Percentiles rank a stretch among this genome's conserved stretches.
Conservation (phyloP, 2,329 filamentous ascomycete genomes). For the Sclerotinia trifoliorum region DNA sequence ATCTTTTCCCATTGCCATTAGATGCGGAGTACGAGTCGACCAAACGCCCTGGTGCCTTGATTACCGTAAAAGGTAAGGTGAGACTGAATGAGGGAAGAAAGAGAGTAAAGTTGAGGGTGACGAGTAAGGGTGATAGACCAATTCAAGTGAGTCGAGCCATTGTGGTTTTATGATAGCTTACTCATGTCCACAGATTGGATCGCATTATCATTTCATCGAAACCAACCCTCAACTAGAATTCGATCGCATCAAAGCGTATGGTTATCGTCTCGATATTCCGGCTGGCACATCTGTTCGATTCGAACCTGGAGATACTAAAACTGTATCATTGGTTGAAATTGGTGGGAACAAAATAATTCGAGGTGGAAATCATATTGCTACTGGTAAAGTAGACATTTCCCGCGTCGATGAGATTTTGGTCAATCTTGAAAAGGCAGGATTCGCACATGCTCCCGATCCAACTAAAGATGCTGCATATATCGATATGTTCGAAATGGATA, state of each 20-base stretch:
- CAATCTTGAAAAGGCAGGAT: constrained; percentile 69
- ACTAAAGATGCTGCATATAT: constrained; percentile 51
- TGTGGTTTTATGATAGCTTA: not conserved
- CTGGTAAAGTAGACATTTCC: constrained; percentile 65
- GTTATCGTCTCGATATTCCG: constrained; percentile 83
- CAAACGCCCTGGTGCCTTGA: constrained; percentile 75
- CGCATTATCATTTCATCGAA: constrained; percentile 95
- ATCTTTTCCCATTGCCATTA: constrained; percentile 65
- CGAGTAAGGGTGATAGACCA: constrained; percentile 83
- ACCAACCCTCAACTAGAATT: constrained; percentile 89
- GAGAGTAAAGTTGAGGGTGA: constrained; percentile 73
- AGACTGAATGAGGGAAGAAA: constrained; percentile 71
- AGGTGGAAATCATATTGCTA: constrained; percentile 79
- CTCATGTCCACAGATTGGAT: constrained; percentile 59
- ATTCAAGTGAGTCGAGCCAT: constrained; percentile 63
- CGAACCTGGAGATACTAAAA: constrained; percentile 89
- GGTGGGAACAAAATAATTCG: constrained; percentile 75
- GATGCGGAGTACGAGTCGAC: constrained; percentile 64
- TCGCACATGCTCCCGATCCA: constrained; percentile 73
- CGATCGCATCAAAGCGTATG: constrained; percentile 78
- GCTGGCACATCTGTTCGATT: constrained; percentile 91
- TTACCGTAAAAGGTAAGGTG: constrained; percentile 65
- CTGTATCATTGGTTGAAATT: constrained; percentile 86
- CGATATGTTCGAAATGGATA: constrained; percentile 67
- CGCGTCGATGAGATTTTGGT: constrained; percentile 65